Conservation (phyloP, 768 basidiomycete genomes). For the Panaeolus papilionaceus region DNA sequence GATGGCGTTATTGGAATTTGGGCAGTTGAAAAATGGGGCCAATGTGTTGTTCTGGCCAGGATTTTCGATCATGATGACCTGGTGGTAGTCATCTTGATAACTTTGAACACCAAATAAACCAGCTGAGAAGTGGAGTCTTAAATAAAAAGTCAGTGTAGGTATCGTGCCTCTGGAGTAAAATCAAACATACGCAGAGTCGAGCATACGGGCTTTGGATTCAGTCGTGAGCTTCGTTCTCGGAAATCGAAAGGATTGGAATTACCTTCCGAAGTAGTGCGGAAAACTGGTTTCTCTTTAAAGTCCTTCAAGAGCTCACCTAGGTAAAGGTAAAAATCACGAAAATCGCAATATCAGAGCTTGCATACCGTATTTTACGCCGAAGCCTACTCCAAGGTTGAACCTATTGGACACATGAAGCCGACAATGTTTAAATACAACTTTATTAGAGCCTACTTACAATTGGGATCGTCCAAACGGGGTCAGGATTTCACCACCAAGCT, state of each 20-base stretch:
- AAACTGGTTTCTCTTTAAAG: slow-evolving; percentile 61
- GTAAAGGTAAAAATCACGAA: not conserved
- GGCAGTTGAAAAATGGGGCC: slow-evolving; percentile 71
- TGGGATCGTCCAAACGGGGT: slow-evolving; percentile 82
- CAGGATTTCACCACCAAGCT: slow-evolving; percentile 77
- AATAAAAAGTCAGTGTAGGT: not conserved
- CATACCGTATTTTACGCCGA: slow-evolving; percentile 67
- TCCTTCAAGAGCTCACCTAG: slow-evolving; percentile 43
- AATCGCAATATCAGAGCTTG: slow-evolving; percentile 16
- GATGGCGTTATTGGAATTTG: slow-evolving; percentile 58
- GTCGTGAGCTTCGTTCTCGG: slow-evolving; percentile 14
- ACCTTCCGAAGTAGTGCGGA: slow-evolving; percentile 67
- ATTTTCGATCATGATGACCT: slow-evolving; percentile 65
- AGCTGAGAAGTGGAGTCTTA: slow-evolving; percentile 52
- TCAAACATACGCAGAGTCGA: slow-evolving; percentile 48
- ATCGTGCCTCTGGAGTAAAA: not conserved
- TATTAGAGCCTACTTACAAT: slow-evolving; percentile 47
- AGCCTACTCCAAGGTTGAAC: slow-evolving; percentile 58
- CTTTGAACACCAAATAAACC: slow-evolving; percentile 66
- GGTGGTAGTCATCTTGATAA: slow-evolving; percentile 59
- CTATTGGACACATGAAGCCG: slow-evolving; percentile 24
- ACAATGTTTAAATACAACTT: not conserved
- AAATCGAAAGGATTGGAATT: slow-evolving; percentile 14
- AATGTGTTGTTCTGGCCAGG: slow-evolving; percentile 71
- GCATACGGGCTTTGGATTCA: slow-evolving; percentile 51